phyloP scores from a whole-genome alignment of 2,329 filamentous ascomycete species.

The Orbilia quercus region DNA sequence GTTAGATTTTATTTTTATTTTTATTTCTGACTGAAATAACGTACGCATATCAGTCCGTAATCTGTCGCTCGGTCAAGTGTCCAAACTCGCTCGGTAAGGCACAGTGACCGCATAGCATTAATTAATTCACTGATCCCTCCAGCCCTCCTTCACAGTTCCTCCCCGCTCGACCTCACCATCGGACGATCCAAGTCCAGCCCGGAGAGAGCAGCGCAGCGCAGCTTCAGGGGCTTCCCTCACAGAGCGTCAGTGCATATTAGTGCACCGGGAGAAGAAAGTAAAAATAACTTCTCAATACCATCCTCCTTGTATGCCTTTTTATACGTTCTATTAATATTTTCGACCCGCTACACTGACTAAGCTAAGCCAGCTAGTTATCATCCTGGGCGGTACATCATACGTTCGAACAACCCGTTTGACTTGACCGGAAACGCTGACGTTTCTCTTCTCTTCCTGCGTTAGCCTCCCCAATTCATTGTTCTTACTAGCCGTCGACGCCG shows the following conservation, averaged over 20 bases:
- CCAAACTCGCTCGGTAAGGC: no score
- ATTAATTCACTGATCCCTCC: no score
- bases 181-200: conserved; percentile 22
- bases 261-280: conserved; percentile 22
- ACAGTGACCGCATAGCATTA: no score
- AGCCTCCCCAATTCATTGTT: background rate
- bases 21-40: no score
- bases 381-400: conserved; percentile 32
- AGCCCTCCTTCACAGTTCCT: no score
- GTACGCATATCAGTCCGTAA: no score
- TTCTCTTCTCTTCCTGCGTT: conserved; percentile 19
- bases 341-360: conserved; percentile 12
- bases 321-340: conserved; percentile 40
- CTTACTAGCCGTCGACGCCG: background rate
- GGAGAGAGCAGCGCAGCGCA: no score
- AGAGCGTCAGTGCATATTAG: conserved; percentile 13
- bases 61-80: no score
- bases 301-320: background rate
- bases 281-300: conserved; percentile 40
- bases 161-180: conserved; percentile 7
- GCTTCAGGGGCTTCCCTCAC: conserved; percentile 20
- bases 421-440: conserved; percentile 43
- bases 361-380: conserved; percentile 5
- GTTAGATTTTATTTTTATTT: no score
- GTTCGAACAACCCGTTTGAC: background rate